These are phyloP conservation scores for Podospora pseudoanserina DNA, from an alignment of 495 filamentous ascomycete genomes.

Conservation along the genomic window DNA sequence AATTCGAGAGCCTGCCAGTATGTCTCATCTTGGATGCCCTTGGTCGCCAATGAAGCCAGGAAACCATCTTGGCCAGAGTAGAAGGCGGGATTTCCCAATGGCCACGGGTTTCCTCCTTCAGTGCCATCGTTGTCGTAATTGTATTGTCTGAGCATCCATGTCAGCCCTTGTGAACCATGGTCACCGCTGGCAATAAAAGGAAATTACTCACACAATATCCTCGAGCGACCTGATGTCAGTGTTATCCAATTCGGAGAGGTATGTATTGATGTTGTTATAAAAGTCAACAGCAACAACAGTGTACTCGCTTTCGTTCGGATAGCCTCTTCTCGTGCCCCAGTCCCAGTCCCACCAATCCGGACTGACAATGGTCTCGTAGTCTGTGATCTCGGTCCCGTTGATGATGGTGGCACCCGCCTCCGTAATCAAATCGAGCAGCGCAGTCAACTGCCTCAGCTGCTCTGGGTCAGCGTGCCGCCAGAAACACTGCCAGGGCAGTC, in stretches of 20 bases:
- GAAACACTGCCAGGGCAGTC: conserved; percentile 66
- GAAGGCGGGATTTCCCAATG: conserved; percentile 57
- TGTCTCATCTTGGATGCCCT: conserved; percentile 60
- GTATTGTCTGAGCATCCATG: conserved; percentile 34
- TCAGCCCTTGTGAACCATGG: no score
- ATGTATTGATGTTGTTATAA: conserved; percentile 67
- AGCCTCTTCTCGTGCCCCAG: conserved; percentile 59
- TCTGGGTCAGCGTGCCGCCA: conserved; percentile 56
- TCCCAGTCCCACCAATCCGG: conserved; percentile 76
- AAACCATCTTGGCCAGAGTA: conserved; percentile 68
- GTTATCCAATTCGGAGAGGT: conserved; percentile 62
- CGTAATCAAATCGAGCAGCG: conserved; percentile 53
- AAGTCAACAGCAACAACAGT: conserved; percentile 71
- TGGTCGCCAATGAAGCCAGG: conserved; percentile 54
- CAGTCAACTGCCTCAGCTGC: conserved; percentile 51
- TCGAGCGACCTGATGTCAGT: conserved; percentile 60
- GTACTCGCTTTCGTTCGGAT: conserved; percentile 67
- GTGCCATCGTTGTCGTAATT: conserved; percentile 61
- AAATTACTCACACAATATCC: conserved; percentile 52
- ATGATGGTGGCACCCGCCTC: conserved; percentile 63
- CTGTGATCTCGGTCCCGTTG: conserved; percentile 65
- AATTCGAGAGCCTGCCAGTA: conserved; percentile 63
- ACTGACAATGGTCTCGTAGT: conserved; percentile 56
- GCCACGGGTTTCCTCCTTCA: conserved; percentile 65
- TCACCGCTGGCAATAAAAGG: no score